Conservation (phyloP, 257 asterid genomes). For the Solanum infundibuliforme region DNA sequence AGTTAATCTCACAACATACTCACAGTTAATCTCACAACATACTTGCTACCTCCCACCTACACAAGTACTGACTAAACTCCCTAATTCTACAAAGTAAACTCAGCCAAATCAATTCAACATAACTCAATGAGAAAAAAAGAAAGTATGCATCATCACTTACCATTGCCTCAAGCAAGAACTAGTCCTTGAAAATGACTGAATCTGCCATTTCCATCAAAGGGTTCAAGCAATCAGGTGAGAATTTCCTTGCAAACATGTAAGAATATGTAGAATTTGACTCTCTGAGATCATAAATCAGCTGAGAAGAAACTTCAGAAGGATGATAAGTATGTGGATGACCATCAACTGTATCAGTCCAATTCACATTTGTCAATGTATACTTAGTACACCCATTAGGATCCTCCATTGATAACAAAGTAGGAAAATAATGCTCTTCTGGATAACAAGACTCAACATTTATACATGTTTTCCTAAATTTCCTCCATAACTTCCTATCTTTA, state of each 20-base stretch:
- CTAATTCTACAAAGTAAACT: neutral
- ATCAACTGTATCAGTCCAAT: conserved; percentile 69
- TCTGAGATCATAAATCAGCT: conserved; percentile 54
- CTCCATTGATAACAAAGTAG: conserved; percentile 68
- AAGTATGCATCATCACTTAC: conserved; percentile 31
- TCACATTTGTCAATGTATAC: conserved; percentile 65
- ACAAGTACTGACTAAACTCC: neutral
- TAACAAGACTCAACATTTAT: conserved; percentile 64
- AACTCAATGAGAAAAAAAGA: neutral
- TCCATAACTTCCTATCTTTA: conserved; percentile 76
- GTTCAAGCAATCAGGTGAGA: conserved; percentile 65
- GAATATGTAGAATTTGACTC: conserved; percentile 54
- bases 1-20: too few relatives aligned
- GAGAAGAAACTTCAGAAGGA: conserved; percentile 50
- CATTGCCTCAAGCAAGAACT: conserved; percentile 17
- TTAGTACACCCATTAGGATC: conserved; percentile 56
- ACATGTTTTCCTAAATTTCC: conserved; percentile 69
- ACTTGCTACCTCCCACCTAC: neutral
- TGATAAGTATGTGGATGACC: conserved; percentile 92
- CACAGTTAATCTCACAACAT: neutral
- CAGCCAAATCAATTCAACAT: neutral
- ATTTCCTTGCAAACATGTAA: conserved; percentile 71
- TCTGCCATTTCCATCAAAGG: conserved; percentile 74
- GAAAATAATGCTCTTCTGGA: conserved; percentile 92
- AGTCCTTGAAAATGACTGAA: conserved; percentile 70